Conservation (phyloP, 805 yeast genomes). For the Wickerhamiella hasegawae region DNA sequence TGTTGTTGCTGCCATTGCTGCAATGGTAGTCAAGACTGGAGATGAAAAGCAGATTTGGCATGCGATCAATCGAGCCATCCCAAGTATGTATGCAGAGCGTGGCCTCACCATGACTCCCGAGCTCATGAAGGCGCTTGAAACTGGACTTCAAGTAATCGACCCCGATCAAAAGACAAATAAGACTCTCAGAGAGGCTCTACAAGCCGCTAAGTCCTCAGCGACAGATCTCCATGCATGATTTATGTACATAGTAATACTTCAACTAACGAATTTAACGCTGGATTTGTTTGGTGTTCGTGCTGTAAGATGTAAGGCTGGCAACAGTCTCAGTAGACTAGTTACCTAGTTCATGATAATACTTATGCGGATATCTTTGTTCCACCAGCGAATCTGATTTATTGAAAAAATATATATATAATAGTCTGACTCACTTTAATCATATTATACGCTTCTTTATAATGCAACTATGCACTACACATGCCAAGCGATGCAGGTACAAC, state of each 20-base stretch:
- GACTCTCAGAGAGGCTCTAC: background rate
- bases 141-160: conserved; percentile 14
- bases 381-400: background rate
- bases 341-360: background rate
- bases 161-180: conserved; percentile 7
- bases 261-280: too few species aligned
- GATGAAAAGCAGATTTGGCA: conserved; percentile 12
- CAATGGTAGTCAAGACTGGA: conserved; percentile 19
- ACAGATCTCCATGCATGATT: too few species aligned
- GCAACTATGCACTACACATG: background rate
- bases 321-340: too few species aligned
- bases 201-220: background rate
- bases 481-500: background rate
- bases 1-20: conserved; percentile 13
- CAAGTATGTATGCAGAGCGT: conserved; percentile 7
- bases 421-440: background rate
- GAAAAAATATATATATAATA: too few species aligned
- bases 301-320: too few species aligned
- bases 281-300: too few species aligned
- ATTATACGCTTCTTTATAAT: background rate
- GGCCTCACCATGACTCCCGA: conserved; percentile 7
- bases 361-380: background rate
- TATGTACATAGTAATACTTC: too few species aligned
- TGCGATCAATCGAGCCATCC: conserved; percentile 14
- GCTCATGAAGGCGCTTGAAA: conserved; percentile 5